Evolutionary conservation across 176 grass and related monocot genomes (phyloP).

Genomic region (Phoenix roebelenii): DNA sequence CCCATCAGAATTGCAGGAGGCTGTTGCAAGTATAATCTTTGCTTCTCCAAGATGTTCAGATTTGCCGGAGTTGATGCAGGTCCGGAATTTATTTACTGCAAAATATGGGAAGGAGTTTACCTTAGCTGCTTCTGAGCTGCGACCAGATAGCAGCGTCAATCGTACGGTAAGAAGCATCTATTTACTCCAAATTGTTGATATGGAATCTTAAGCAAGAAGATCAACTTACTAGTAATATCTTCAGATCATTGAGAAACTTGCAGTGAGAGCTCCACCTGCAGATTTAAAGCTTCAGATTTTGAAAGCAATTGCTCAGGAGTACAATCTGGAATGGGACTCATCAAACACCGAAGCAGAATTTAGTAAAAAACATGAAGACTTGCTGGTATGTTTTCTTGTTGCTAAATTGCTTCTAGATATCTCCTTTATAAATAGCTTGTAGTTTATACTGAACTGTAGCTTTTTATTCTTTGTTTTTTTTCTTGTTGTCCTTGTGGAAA

Average conservation of each 20-base stretch:
- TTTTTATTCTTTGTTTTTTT: too few relatives aligned
- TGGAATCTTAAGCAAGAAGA: not conserved
- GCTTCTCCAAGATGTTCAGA: slow-evolving; percentile 96
- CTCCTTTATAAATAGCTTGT: not conserved
- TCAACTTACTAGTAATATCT: slow-evolving; percentile 4
- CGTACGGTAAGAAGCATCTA: slow-evolving; percentile 62
- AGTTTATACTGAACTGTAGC: too few relatives aligned
- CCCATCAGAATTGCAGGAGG: slow-evolving; percentile 77
- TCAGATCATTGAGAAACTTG: slow-evolving; percentile 97
- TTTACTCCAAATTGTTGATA: slow-evolving; percentile 4
- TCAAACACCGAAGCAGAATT: slow-evolving; percentile 79
- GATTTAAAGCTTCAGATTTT: slow-evolving; percentile 79
- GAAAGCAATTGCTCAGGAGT: slow-evolving; percentile 72
- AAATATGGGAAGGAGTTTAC: slow-evolving; percentile 98
- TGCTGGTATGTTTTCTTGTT: slow-evolving; percentile 55
- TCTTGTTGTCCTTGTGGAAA: too few relatives aligned
- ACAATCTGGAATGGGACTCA: slow-evolving; percentile 84
- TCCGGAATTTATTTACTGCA: slow-evolving; percentile 74
- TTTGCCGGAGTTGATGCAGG: slow-evolving; percentile 78
- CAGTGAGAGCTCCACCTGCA: slow-evolving; percentile 70
- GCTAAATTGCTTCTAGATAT: not conserved
- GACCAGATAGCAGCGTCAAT: slow-evolving; percentile 77
- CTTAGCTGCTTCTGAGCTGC: slow-evolving; percentile 65
- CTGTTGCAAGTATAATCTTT: slow-evolving; percentile 89
- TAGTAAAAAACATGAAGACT: slow-evolving; percentile 86